Conservation (phyloP, 805 yeast species). For the Grigorovia jiainica region DNA sequence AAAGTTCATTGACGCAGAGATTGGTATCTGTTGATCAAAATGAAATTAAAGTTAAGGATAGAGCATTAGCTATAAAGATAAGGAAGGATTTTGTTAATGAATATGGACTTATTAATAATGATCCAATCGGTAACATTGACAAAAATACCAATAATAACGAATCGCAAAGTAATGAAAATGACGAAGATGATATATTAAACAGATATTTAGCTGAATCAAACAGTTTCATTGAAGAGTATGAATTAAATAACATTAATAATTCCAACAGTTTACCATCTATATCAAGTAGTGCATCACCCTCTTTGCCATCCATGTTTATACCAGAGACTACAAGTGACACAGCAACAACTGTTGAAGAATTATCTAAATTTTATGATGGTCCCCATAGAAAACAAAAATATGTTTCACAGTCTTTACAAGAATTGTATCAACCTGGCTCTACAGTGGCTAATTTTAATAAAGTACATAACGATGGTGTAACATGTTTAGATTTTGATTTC, state of each 20-base stretch:
- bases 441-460: constrained; percentile 36
- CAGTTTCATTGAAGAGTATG: constrained; percentile 4
- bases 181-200: constrained; percentile 5
- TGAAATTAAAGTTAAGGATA: constrained; percentile 40
- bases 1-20: constrained; percentile 41
- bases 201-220: constrained; percentile 5
- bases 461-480: constrained; percentile 47
- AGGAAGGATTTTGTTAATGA: constrained; percentile 34
- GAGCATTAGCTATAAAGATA: constrained; percentile 32
- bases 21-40: constrained; percentile 46
- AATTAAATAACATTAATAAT: not conserved
- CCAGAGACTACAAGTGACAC: constrained; percentile 4
- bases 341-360: not conserved
- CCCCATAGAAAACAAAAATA: constrained; percentile 6
- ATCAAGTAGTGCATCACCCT: constrained; percentile 1
- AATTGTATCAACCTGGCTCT: constrained; percentile 32
- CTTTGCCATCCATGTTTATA: constrained; percentile 3
- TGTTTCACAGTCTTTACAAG: constrained; percentile 6
- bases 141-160: no score
- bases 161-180: constrained; percentile 1
- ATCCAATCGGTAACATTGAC: not conserved
- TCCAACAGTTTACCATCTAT: constrained; percentile 3
- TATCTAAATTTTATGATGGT: constrained; percentile 5
- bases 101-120: constrained; percentile 20
- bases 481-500: constrained; percentile 55